Evolutionary conservation across 768 basidiomycete genomes (phyloP), one percentile per base, ranked within the genome.

Genomic region (Gymnopilus junonius): DNA sequence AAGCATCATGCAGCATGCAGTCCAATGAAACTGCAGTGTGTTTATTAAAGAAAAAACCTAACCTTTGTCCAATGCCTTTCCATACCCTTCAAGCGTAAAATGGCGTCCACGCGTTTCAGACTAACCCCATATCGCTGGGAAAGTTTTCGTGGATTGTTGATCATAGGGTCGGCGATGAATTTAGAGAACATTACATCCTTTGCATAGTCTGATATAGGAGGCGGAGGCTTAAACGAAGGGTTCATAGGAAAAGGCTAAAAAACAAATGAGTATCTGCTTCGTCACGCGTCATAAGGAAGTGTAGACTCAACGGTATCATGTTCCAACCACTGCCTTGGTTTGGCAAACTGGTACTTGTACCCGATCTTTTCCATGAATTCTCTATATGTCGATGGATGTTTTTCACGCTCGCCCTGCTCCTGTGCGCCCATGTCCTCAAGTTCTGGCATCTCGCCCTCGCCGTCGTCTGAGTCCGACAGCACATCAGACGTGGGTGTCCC

Each of bases 201-300:
- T 40, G 85, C 73, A 7, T 67, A 71, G 66, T 94, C 85, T 1
- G 93, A 90, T 50, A 93, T 77, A 5, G 94, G 94, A 6, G 86
- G 75, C 11, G 91, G 91, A 5, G 95, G 94, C 67, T 84, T 85
- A 77, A 95, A 97, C 1, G 90, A 87, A 5, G 87, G 87, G 70
- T 97, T 96, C 76, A 92, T 79, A 12, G 93, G 92, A 73, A 95
- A 95, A 0, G 93, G 94, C 93, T 95, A 61, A 17, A 58, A 66
- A 61, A 58, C 58, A 20, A 25, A 53, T 59, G 53, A 59, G 35
- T 35, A 55, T 11, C 25, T 11, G 39, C 54, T n/a, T n/a, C n/a
- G n/a, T n/a, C 8, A 31, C 43, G 51, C 29, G 65, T 31, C 50
- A n/a, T 4, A 29, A 61, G 46, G 32, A 25, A 69, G 71, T 42